Evolutionary conservation across 108 stramenopile species (phyloP), one percentile per base, ranked within the genome.

Genomic region (Phaeodactylum tricornutum): DNA sequence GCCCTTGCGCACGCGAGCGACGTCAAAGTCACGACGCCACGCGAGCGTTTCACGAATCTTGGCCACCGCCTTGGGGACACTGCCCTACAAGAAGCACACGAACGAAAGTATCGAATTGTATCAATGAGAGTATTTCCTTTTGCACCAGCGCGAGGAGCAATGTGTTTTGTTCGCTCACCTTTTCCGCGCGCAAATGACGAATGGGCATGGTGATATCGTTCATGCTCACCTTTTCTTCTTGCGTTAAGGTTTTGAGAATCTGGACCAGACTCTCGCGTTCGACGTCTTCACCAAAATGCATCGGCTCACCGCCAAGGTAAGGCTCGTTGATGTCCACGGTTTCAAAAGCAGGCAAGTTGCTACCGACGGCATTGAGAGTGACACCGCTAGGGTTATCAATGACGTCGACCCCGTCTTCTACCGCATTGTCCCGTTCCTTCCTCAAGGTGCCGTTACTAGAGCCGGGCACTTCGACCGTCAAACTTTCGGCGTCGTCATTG

Each of bases 1-100:
- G 30, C 53, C 53, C 23, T 55, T 29, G 12, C 47, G 30, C 20
- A 72, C 46, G 0, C 76, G 41, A 2, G 75, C 74, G 14, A 92
- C 80, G 3, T 66, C 53, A 52, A 94, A 93, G 35, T 93, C 90
- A 24, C 68, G 57, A 31, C 94, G 55, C 92, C 92, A 95, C 38
- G 67, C 29, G 34, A 96, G 41, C 0, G 92, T 82, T 6, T 22
- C 43, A 46, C 71, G 66, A 26, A 93, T 72, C 62, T 81, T 81
- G 29, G 56, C 38, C 7, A 74, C 65, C 1, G 87, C 80, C 38
- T 79, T 73, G 17, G 47, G 29, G 9, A 79, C 24, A 55, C 82
- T 49, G 6, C 77, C 84, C 51, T 68, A 35, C 22, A 40, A 23
- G 3, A 25, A 57, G 12, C 24, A 50, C 49, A 24, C n/a, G 24